Conservation (phyloP, 129 eudicot genomes). For the Silybum marianum region DNA sequence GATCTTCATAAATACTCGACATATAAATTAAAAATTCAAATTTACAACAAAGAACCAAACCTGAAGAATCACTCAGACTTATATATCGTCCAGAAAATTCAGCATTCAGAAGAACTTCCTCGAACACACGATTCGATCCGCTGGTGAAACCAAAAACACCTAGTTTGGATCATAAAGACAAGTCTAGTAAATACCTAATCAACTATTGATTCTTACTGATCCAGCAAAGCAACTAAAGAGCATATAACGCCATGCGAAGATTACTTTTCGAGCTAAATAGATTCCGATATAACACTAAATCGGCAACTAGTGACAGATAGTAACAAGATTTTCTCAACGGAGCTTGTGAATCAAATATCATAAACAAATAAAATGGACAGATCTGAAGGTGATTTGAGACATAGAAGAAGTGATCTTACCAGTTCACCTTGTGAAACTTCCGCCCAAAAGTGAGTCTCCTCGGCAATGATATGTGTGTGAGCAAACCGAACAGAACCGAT, state of each 20-base stretch:
- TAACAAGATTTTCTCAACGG: background rate
- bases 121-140: constrained; percentile 21
- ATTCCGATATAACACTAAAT: constrained; percentile 13
- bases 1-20: background rate
- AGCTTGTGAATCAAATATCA: background rate
- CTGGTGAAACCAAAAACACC: constrained; percentile 11
- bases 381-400: constrained; percentile 14
- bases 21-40: background rate
- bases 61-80: constrained; percentile 12
- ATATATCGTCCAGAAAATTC: constrained; percentile 2
- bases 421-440: constrained; percentile 17
- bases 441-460: constrained; percentile 21
- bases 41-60: background rate
- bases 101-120: constrained; percentile 7
- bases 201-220: constrained; percentile 4
- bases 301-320: background rate
- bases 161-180: constrained; percentile 17
- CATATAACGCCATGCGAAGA: background rate
- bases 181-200: constrained; percentile 17
- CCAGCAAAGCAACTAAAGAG: background rate
- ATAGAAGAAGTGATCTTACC: constrained; percentile 19
- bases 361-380: constrained; percentile 4
- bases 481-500: constrained; percentile 14
- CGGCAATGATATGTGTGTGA: constrained; percentile 32
- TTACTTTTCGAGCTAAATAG: background rate